Conservation (phyloP, 2,329 filamentous ascomycete genomes). For the Cercospora zeina region DNA sequence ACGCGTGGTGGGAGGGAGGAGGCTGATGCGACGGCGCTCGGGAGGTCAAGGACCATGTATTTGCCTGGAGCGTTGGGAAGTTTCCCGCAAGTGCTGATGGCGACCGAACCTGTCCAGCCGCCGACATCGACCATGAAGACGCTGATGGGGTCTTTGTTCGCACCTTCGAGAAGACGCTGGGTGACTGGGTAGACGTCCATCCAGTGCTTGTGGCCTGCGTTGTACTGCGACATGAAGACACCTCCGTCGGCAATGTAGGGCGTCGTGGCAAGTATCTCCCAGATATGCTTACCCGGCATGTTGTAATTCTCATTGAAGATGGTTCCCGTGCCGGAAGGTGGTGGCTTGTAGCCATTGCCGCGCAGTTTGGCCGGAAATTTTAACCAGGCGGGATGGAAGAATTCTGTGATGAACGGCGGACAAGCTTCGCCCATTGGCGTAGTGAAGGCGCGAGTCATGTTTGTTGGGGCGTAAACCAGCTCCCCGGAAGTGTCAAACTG, state of each 20-base stretch:
- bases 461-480: not conserved
- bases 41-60: slow-evolving; percentile 13
- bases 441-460: slow-evolving; percentile 9
- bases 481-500: slow-evolving; percentile 6
- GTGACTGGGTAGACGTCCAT: slow-evolving; percentile 6
- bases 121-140: slow-evolving; percentile 21
- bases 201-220: slow-evolving; percentile 7
- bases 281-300: slow-evolving; percentile 8
- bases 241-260: slow-evolving; percentile 4
- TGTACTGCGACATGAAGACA: slow-evolving; percentile 16
- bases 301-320: slow-evolving; percentile 19
- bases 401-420: slow-evolving; percentile 11
- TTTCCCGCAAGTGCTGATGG: not conserved
- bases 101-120: slow-evolving; percentile 10
- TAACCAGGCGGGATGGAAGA: slow-evolving; percentile 7
- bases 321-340: slow-evolving; percentile 4
- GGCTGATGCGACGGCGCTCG: not conserved
- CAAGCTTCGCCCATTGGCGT: slow-evolving; percentile 10
- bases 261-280: slow-evolving; percentile 14
- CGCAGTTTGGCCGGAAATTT: slow-evolving; percentile 6
- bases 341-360: slow-evolving; percentile 7
- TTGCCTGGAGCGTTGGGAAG: slow-evolving; percentile 14
- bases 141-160: not conserved
- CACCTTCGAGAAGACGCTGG: slow-evolving; percentile 9
- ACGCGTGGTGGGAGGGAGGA: slow-evolving; percentile 17